Evolutionary conservation across 75 land plant genomes (phyloP).

Genomic region (Chamaecyparis obtusa): DNA sequence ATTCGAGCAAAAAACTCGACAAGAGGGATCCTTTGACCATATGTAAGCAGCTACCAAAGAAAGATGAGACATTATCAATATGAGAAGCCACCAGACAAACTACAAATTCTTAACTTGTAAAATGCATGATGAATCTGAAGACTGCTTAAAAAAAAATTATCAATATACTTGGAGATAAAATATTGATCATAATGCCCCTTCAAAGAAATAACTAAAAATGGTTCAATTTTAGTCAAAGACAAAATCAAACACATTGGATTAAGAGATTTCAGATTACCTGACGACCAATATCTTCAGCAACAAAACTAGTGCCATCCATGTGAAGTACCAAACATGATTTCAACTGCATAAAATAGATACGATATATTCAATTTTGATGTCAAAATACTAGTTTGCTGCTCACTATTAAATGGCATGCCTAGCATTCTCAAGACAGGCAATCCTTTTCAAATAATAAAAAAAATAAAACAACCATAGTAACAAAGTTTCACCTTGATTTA

Average conservation of each 20-base stretch:
- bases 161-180: too few species aligned
- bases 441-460: not conserved
- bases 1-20: conserved; percentile 94
- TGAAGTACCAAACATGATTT: conserved; percentile 71
- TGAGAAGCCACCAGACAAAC: not conserved
- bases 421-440: not conserved
- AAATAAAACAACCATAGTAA: not conserved
- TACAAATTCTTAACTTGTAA: not conserved
- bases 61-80: not conserved
- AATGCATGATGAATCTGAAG: not conserved
- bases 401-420: not conserved
- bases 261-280: too few species aligned
- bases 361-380: not conserved
- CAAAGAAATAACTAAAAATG: too few species aligned
- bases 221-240: too few species aligned
- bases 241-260: too few species aligned
- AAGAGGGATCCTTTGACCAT: conserved; percentile 88
- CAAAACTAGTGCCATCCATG: too few species aligned
- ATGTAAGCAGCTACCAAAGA: conserved; percentile 69
- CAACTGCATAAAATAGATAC: conserved; percentile 46
- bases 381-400: not conserved
- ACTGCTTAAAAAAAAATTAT: too few species aligned
- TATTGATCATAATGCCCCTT: too few species aligned
- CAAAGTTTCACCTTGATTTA: too few species aligned
- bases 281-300: too few species aligned